These are phyloP conservation scores for Diaporthe citrichinensis DNA, from an alignment of 2,329 filamentous ascomycete species.

Conservation along the genomic window DNA sequence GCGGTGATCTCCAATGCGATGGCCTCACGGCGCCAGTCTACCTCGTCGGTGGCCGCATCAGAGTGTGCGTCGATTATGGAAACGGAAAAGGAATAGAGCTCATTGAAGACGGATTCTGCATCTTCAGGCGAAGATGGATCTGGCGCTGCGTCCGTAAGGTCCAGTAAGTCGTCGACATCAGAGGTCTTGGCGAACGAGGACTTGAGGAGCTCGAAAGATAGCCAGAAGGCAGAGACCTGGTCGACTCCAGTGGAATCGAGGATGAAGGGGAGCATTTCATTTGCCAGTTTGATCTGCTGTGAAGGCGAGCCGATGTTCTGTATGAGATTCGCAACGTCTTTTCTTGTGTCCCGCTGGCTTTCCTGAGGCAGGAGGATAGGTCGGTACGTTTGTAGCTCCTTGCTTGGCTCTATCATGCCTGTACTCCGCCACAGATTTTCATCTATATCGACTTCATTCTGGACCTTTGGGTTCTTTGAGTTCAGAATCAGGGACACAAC, in stretches of 20 bases:
- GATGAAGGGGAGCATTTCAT: conserved; percentile 75
- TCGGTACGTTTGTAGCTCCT: conserved; percentile 60
- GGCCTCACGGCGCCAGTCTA: conserved; percentile 81
- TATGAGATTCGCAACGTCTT: conserved; percentile 71
- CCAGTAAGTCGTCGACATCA: conserved; percentile 77
- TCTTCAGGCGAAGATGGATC: conserved; percentile 56
- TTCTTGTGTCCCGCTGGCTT: conserved; percentile 75
- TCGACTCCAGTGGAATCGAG: conserved; percentile 70
- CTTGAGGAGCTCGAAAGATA: conserved; percentile 80
- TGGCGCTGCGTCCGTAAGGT: conserved; percentile 60
- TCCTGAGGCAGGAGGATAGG: conserved; percentile 75
- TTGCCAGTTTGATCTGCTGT: conserved; percentile 72
- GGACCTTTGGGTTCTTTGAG: conserved; percentile 50
- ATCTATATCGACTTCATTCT: conserved; percentile 52
- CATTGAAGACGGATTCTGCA: conserved; percentile 66
- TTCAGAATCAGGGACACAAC: conserved; percentile 63
- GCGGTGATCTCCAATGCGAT: conserved; percentile 86
- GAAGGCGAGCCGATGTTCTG: conserved; percentile 68
- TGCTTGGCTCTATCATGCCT: conserved; percentile 45
- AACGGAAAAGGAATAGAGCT: conserved; percentile 79
- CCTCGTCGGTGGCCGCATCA: conserved; percentile 56
- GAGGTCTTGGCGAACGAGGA: conserved; percentile 64
- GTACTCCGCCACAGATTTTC: conserved; percentile 49
- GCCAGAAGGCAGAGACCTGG: conserved; percentile 83
- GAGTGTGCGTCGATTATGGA: conserved; percentile 69